Evolutionary conservation across 371 early-diverging fungal species (phyloP), one percentile per base, ranked within the genome.

Genomic region (Apophysomyces sp.): DNA sequence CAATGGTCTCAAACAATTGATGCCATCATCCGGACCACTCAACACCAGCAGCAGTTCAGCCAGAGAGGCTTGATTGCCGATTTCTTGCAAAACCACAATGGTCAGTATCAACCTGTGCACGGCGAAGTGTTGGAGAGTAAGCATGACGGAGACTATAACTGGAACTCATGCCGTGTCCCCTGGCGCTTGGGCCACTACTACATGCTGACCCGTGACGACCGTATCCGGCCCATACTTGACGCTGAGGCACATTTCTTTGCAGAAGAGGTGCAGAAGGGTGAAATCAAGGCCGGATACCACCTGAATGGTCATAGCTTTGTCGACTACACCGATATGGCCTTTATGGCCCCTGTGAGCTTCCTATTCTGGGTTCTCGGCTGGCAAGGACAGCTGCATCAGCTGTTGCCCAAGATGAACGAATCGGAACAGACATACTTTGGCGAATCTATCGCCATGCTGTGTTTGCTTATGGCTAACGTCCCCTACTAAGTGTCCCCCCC

Each of bases 121-220:
- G 67, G 76, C 4, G 67, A 86, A 59, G 81, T 86, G 15, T 64
- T 86, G 24, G 83, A 80, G 58, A 77, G 77, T 24, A 65, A 78
- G 6, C 77, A 83, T 65, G 83, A 83, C 57, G 70, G 70, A 30
- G 74, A 78, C 40, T 83, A 76, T 40, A 83, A 80, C 36, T 83
- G 83, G 83, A 83, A 83, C 53, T 78, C 80, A 8, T 83, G 83
- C 24, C 77, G 83, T 64, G 83, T 83, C 2, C 82, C 82, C n/a
- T 87, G 87, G 87, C 78, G 86, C 9, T 66, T 87, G 1, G 82
- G 85, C 2, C 79, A 82, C 44, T 87, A 83, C 52, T 85, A 87
- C 54, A 78, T 85, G 60, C 57, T 82, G 55, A 82, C 86, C 0
- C 67, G 71, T 5, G 87, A 87, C 60, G 76, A 78, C 9, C 73